Conservation (phyloP, 495 filamentous ascomycete species). For the Lophiotrema nucula region DNA sequence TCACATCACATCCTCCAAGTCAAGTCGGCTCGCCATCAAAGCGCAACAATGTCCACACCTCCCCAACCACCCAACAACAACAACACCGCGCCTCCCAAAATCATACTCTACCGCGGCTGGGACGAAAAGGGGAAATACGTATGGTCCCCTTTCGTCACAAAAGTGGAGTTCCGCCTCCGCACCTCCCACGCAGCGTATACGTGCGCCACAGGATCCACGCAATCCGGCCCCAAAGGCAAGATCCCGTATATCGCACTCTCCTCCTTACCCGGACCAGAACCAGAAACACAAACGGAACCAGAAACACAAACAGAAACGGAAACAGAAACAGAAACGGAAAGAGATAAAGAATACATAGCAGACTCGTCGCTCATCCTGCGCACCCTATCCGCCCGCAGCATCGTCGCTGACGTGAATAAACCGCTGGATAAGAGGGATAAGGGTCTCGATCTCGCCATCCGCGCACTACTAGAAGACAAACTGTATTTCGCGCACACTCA, state of each 20-base stretch:
- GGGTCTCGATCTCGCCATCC: slow-evolving; percentile 51
- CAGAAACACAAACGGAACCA: no score
- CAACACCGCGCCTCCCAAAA: not conserved
- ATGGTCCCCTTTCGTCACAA: slow-evolving; percentile 66
- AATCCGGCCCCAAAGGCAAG: slow-evolving; percentile 55
- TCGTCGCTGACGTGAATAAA: slow-evolving; percentile 51
- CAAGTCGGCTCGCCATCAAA: no score
- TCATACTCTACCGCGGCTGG: slow-evolving; percentile 58
- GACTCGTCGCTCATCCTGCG: slow-evolving; percentile 59
- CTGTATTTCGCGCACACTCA: slow-evolving; percentile 52
- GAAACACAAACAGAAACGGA: no score
- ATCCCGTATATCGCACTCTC: slow-evolving; percentile 55
- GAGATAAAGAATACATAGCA: slow-evolving; percentile 21
- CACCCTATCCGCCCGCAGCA: slow-evolving; percentile 43
- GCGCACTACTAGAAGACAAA: slow-evolving; percentile 61
- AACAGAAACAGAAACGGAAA: no score
- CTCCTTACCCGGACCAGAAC: not conserved
- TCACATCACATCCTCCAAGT: no score
- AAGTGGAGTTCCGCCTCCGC: slow-evolving; percentile 63
- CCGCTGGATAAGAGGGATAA: slow-evolving; percentile 40
- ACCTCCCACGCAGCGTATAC: slow-evolving; percentile 52
- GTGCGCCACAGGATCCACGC: slow-evolving; percentile 44
- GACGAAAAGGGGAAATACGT: slow-evolving; percentile 44
- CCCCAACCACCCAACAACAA: not conserved
- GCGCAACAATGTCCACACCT: not conserved